Percentiles rank a stretch among this genome's conserved stretches.
phyloP scores from a whole-genome alignment of 768 basidiomycete species.

The Stropharia rugosoannulata region DNA sequence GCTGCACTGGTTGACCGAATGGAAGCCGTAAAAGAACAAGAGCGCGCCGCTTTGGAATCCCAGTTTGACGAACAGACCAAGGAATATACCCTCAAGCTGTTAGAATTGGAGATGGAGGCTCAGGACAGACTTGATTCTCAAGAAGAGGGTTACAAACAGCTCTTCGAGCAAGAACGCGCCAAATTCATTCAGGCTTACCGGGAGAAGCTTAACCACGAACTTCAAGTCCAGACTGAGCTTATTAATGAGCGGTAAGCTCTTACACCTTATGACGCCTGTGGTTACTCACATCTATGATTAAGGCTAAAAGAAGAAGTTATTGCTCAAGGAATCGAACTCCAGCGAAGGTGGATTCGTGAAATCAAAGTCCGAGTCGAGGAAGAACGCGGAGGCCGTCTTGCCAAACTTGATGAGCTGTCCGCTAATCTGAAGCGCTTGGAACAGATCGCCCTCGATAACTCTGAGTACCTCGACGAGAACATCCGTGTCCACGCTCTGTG shows the following conservation, averaged over 20 bases:
- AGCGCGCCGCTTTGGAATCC: slow-evolving; percentile 60
- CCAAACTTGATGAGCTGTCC: slow-evolving; percentile 92
- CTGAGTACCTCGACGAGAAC: slow-evolving; percentile 88
- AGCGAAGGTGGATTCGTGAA: slow-evolving; percentile 94
- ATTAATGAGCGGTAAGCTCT: slow-evolving; percentile 85
- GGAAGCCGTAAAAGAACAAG: slow-evolving; percentile 77
- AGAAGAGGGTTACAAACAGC: slow-evolving; percentile 81
- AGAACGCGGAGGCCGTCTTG: slow-evolving; percentile 93
- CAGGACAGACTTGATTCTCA: slow-evolving; percentile 84
- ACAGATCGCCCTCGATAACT: slow-evolving; percentile 89
- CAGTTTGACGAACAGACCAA: slow-evolving; percentile 79
- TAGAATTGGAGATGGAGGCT: slow-evolving; percentile 82
- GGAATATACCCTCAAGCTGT: slow-evolving; percentile 78
- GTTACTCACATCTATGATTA: neutral
- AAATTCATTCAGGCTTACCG: slow-evolving; percentile 77
- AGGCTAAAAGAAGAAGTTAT: slow-evolving; percentile 94
- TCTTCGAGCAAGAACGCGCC: slow-evolving; percentile 76
- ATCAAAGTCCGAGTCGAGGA: slow-evolving; percentile 95
- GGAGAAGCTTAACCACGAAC: slow-evolving; percentile 81
- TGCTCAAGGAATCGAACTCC: slow-evolving; percentile 95
- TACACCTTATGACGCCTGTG: neutral
- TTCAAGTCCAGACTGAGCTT: slow-evolving; percentile 85
- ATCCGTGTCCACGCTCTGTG: slow-evolving; percentile 89
- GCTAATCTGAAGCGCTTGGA: slow-evolving; percentile 89
- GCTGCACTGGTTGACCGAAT: slow-evolving; percentile 75